Evolutionary conservation across 2,329 filamentous ascomycete species (phyloP).

Genomic region (Colletotrichum lentis): DNA sequence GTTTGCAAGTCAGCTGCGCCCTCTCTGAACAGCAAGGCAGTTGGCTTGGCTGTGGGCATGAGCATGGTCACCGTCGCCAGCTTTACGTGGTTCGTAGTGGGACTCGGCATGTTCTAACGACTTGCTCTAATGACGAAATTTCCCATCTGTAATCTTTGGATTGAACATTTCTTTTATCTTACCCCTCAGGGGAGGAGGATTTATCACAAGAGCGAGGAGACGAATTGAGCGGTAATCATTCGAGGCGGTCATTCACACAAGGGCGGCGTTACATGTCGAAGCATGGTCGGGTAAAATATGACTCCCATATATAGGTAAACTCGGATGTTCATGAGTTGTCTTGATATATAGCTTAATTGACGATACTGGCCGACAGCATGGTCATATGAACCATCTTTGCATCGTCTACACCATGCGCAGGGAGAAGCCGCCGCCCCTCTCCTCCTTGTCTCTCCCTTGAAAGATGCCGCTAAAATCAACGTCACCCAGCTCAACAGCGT

Average conservation of each 20-base stretch:
- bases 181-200: neutral
- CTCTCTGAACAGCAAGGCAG: constrained; percentile 55
- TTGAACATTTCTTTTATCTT: constrained; percentile 18
- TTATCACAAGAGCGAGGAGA: constrained; percentile 17
- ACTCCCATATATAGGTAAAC: constrained; percentile 30
- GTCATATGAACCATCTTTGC: constrained; percentile 1
- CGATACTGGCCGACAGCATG: constrained; percentile 16
- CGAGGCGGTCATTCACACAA: constrained; percentile 17
- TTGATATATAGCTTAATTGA: constrained; percentile 35
- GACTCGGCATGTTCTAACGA: constrained; percentile 48
- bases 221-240: constrained; percentile 36
- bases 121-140: constrained; percentile 8
- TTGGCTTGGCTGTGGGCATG: constrained; percentile 63
- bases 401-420: constrained; percentile 64
- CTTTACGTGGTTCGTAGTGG: constrained; percentile 69
- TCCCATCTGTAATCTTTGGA: constrained; percentile 23
- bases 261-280: constrained; percentile 35
- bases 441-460: constrained; percentile 69
- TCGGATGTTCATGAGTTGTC: constrained; percentile 32
- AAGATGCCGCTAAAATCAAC: constrained; percentile 78
- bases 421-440: constrained; percentile 70
- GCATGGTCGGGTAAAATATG: constrained; percentile 33
- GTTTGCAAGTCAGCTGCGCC: constrained; percentile 64
- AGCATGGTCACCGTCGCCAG: constrained; percentile 64
- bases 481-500: constrained; percentile 62